Evolutionary conservation across 352 stramenopile genomes (phyloP), one percentile per base, ranked within the genome.

Genomic region (Pythium monospermum): DNA sequence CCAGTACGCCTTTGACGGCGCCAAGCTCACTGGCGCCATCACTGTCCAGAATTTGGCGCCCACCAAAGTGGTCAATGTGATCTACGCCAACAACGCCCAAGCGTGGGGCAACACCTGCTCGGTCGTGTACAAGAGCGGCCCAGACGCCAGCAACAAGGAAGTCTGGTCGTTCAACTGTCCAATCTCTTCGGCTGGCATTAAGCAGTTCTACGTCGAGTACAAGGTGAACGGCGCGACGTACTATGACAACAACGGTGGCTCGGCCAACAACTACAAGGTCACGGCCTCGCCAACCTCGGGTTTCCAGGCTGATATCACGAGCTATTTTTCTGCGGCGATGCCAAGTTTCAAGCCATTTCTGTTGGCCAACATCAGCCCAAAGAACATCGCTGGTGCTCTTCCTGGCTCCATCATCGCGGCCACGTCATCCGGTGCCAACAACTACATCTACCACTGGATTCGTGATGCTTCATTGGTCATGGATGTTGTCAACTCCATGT

Each of bases 181-280:
- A 10, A 57, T 62, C 48, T 38, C 18, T 32, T 32, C 38, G 8
- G 45, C 44, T 0, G 55, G 55, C 16, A 57, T 62, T 47, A 23
- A 46, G n/a, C 56, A 64, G 49, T 64, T 64, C 42, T 64, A 64
- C 42, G 49, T 58, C 16, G 56, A 64, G 48, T 64, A 64, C 56
- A 53, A 59, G 35, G 49, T 58, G 11, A 64, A 64, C 35, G 49
- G 56, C 18, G 18, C 32, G 42, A 64, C 48, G 35, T 58, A 58
- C 43, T 64, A 64, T 44, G 56, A 64, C 56, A 64, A 58, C 56
- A 64, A 64, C 49, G 56, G 33, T 13, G 49, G 56, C 33, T 43
- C 26, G 21, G 49, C 48, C 1, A 33, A 11, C 13, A 64, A 63
- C 48, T 63, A 63, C 47, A 11, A 57, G 40, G 55, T 63, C 25